Conservation (phyloP, 805 yeast species). For the Yamadazyma nakazawae region DNA sequence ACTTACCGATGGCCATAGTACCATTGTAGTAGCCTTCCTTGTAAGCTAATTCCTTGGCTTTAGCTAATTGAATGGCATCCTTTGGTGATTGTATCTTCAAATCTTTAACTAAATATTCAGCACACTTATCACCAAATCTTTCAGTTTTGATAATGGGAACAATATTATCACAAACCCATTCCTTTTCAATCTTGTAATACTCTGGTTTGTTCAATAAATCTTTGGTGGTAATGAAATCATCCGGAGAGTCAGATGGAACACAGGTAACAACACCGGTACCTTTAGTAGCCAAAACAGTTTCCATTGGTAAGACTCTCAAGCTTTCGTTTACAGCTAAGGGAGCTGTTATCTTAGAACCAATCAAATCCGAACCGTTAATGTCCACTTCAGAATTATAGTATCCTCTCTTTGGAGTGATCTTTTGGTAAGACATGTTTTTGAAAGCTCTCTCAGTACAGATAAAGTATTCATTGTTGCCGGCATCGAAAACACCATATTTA, state of each 20-base stretch:
- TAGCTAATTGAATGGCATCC: slow-evolving; percentile 79
- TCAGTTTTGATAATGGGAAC: slow-evolving; percentile 75
- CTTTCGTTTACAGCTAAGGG: slow-evolving; percentile 71
- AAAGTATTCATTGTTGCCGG: slow-evolving; percentile 69
- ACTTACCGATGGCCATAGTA: slow-evolving; percentile 72
- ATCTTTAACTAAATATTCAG: slow-evolving; percentile 78
- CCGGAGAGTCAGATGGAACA: slow-evolving; percentile 99
- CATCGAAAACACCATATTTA: slow-evolving; percentile 85
- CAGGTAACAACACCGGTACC: slow-evolving; percentile 99
- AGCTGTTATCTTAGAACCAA: slow-evolving; percentile 85
- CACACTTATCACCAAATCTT: slow-evolving; percentile 84
- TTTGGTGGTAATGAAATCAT: slow-evolving; percentile 82
- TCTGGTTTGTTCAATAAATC: slow-evolving; percentile 89
- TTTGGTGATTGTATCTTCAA: slow-evolving; percentile 93
- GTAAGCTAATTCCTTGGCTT: slow-evolving; percentile 92
- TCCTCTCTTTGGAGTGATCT: slow-evolving; percentile 87
- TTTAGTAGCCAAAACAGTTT: slow-evolving; percentile 87
- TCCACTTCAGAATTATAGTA: slow-evolving; percentile 55
- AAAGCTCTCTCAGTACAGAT: slow-evolving; percentile 93
- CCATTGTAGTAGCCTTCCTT: slow-evolving; percentile 97
- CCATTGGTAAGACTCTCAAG: slow-evolving; percentile 92
- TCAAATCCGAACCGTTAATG: slow-evolving; percentile 67
- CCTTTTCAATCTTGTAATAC: slow-evolving; percentile 77
- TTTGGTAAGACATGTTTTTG: slow-evolving; percentile 96
- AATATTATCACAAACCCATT: slow-evolving; percentile 78